Conservation (phyloP, 306 rosid genomes). For the Cucumis sativus region DNA sequence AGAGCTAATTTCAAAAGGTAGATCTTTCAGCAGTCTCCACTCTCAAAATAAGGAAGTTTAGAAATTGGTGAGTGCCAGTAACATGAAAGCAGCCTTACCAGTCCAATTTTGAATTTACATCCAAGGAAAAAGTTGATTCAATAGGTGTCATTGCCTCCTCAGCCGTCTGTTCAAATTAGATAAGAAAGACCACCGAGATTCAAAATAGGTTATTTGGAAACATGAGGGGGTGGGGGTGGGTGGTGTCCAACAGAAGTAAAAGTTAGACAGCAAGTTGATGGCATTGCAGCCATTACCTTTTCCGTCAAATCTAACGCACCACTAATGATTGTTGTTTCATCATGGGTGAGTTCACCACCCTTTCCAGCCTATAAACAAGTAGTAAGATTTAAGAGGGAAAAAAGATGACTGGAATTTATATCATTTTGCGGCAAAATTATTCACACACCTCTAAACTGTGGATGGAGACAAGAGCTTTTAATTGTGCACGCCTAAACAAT, state of each 20-base stretch:
- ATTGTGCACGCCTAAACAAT: slow-evolving; percentile 81
- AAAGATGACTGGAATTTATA: not conserved
- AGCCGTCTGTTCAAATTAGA: slow-evolving; percentile 50
- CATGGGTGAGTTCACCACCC: slow-evolving; percentile 96
- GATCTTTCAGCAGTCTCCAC: not conserved
- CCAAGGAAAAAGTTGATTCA: slow-evolving; percentile 88
- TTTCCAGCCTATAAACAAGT: slow-evolving; percentile 60
- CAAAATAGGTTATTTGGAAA: not conserved
- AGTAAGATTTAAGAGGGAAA: not conserved
- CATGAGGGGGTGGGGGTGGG: not conserved
- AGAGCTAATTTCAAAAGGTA: not conserved
- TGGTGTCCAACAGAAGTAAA: no score
- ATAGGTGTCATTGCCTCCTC: slow-evolving; percentile 98
- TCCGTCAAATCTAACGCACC: slow-evolving; percentile 95
- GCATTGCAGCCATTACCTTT: slow-evolving; percentile 35
- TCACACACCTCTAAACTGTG: slow-evolving; percentile 73
- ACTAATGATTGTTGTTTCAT: slow-evolving; percentile 88
- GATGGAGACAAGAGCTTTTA: slow-evolving; percentile 88
- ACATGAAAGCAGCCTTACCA: slow-evolving; percentile 36
- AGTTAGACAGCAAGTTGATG: not conserved
- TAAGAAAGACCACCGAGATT: not conserved
- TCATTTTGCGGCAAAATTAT: not conserved
- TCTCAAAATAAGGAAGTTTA: not conserved
- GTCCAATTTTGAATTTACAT: slow-evolving; percentile 85
- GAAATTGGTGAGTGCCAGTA: not conserved